These are phyloP conservation scores for Paraurostyla sp. DNA, from an alignment of 73 alveolate genomes.

Conservation along the genomic window DNA sequence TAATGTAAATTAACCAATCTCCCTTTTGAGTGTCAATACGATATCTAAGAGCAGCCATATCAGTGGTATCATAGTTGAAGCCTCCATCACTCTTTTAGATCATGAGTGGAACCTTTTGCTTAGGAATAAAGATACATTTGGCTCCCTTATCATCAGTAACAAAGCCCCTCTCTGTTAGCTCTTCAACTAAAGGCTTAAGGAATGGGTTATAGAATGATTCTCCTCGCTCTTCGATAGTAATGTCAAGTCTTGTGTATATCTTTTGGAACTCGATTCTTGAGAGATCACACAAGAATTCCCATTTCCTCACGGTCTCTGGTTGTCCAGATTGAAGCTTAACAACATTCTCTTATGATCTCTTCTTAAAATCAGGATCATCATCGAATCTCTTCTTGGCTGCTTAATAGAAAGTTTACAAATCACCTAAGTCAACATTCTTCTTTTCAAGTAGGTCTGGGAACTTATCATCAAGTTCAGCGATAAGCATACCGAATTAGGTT, in stretches of 20 bases:
- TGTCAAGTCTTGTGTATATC: conserved; percentile 94
- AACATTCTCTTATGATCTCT: conserved; percentile 90
- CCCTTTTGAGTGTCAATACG: conserved; percentile 85
- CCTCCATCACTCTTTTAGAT: conserved; percentile 99
- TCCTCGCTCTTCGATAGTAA: conserved; percentile 92
- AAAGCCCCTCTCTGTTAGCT: conserved; percentile 87
- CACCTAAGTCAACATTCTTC: conserved; percentile 87
- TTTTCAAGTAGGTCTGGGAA: conserved; percentile 94
- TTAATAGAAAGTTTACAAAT: conserved; percentile 95
- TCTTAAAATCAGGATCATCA: conserved; percentile 94
- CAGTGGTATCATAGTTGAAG: conserved; percentile 98
- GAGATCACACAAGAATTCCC: conserved; percentile 97
- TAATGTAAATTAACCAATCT: conserved; percentile 95
- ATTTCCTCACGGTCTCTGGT: conserved; percentile 90
- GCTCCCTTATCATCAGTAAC: conserved; percentile 92
- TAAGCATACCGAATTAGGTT: conserved; percentile 99
- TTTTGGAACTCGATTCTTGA: conserved; percentile 92
- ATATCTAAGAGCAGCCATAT: conserved; percentile 96
- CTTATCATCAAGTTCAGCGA: conserved; percentile 91
- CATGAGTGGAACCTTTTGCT: conserved; percentile 90
- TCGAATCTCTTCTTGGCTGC: conserved; percentile 97
- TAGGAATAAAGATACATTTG: conserved; percentile 85
- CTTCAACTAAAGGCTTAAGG: conserved; percentile 92
- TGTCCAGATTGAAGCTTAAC: conserved; percentile 97
- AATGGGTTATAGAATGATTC: conserved; percentile 97